Evolutionary conservation across 2,329 filamentous ascomycete genomes (phyloP).

Genomic region (Periglandula ipomoeae): DNA sequence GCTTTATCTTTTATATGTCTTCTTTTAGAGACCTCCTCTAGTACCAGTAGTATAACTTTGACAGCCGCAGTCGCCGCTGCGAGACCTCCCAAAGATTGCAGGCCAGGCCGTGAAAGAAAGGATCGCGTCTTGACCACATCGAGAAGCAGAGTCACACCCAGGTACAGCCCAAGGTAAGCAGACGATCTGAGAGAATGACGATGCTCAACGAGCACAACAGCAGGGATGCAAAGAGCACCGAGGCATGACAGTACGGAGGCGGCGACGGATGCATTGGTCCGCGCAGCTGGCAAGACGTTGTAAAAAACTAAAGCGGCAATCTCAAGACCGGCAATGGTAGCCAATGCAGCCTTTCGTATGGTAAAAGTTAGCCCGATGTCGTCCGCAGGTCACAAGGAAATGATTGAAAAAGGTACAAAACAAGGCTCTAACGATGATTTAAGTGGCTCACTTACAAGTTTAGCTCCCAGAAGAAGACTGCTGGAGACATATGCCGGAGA

Average conservation of each 20-base stretch:
- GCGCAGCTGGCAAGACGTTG: neutral
- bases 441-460: constrained; percentile 1
- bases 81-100: constrained; percentile 19
- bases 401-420: too few species aligned
- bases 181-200: constrained; percentile 23
- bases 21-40: neutral
- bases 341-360: too few species aligned
- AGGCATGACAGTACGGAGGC: neutral
- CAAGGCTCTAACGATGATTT: too few species aligned
- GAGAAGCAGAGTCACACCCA: constrained; percentile 33
- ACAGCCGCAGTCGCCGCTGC: constrained; percentile 25
- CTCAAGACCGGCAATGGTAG: too few species aligned
- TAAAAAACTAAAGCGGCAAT: too few species aligned
- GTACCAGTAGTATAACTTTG: constrained; percentile 17
- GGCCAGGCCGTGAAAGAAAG: constrained; percentile 12
- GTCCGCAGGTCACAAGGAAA: too few species aligned
- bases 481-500: neutral
- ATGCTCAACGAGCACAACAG: neutral
- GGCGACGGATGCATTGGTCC: neutral
- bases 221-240: neutral
- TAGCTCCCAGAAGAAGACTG: neutral
- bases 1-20: too few species aligned
- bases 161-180: constrained; percentile 29
- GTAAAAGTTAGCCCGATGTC: too few species aligned
- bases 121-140: constrained; percentile 31